Conservation (phyloP, 257 asterid genomes). For the Voacanga thouarsii region DNA sequence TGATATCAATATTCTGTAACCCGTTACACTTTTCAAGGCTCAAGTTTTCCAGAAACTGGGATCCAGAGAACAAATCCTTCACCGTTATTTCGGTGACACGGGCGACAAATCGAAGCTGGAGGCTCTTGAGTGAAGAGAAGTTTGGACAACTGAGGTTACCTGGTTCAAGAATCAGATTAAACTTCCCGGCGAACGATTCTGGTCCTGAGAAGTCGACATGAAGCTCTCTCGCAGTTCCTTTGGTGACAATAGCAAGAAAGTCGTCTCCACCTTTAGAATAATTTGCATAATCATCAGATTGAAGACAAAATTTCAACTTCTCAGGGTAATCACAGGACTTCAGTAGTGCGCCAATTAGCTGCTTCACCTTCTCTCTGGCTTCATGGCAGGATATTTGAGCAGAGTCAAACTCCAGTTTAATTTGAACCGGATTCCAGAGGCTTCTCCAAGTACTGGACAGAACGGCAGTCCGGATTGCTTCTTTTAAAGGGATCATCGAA, state of each 20-base stretch:
- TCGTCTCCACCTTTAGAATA: neutral
- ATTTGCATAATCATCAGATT: neutral
- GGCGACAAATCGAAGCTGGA: slow-evolving; percentile 6
- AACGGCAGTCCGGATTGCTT: slow-evolving; percentile 13
- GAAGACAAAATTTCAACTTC: slow-evolving; percentile 1
- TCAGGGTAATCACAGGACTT: neutral
- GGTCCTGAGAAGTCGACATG: slow-evolving; percentile 11
- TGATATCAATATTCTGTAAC: slow-evolving; percentile 10
- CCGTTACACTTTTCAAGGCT: slow-evolving; percentile 14
- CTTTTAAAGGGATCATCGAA: slow-evolving; percentile 14
- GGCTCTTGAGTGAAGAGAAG: slow-evolving; percentile 9
- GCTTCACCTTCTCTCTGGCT: neutral
- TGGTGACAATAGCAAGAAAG: neutral
- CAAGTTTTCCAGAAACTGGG: slow-evolving; percentile 7
- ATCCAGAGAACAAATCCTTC: slow-evolving; percentile 9
- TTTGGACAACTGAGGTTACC: neutral
- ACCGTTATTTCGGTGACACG: neutral
- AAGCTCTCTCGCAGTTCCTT: slow-evolving; percentile 6
- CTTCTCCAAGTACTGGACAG: slow-evolving; percentile 13
- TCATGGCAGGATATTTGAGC: neutral
- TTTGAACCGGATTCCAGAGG: neutral
- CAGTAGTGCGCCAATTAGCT: neutral
- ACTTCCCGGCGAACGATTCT: neutral
- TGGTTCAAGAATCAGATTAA: slow-evolving; percentile 10
- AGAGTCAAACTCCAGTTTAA: neutral